Base-by-base conservation (phyloP, 208 protist genomes). In the Crithidia sp. region DNA sequence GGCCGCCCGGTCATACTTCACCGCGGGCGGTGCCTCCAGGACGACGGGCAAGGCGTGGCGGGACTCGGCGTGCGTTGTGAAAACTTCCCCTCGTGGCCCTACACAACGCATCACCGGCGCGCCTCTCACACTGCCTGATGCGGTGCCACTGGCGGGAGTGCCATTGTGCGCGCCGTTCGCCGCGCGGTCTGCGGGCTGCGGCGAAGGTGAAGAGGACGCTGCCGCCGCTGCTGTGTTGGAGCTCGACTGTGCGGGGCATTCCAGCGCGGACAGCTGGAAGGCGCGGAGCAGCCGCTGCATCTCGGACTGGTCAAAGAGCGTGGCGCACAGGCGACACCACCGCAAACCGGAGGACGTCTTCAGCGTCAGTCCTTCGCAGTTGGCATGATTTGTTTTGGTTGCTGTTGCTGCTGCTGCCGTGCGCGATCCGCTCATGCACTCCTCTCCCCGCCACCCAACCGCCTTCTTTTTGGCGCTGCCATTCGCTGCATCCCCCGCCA, bases 261-360 rank as follows among this genome's bases (percentile, higher is more conserved):
- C 49, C n/a, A 63, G 79, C 16, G 44, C 13, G 14, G 65, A 82
- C 12, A 71, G 53, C 60, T 69, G 71, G 17, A 47, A 80, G 61
- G 53, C 67, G 43, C 76, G 80, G 54, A 68, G 37, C 9, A 85
- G 49, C 14, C 83, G 83, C 41, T 81, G 40, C 49, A 85, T 63
- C 52, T 88, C 85, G 1, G 72, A 65, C 7, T 83, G 45, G 60
- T 94, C 87, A 68, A 86, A 85, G 7, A 95, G 75, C 8, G 61
- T 70, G 28, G 68, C 79, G 61, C 90, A 95, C 59, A 91, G 60
- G 36, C 85, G 68, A 63, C 90, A 95, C 90, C 90, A 95, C 44
- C 82, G 65, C 66, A 92, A 68, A 4, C 85, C 73, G 43, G 45
- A 79, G 8, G 65, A 39, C 4, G 16, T 37, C 9, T 37, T 52